phyloP scores from a whole-genome alignment of 2,329 filamentous ascomycete genomes.

The Bertia moriformis region DNA sequence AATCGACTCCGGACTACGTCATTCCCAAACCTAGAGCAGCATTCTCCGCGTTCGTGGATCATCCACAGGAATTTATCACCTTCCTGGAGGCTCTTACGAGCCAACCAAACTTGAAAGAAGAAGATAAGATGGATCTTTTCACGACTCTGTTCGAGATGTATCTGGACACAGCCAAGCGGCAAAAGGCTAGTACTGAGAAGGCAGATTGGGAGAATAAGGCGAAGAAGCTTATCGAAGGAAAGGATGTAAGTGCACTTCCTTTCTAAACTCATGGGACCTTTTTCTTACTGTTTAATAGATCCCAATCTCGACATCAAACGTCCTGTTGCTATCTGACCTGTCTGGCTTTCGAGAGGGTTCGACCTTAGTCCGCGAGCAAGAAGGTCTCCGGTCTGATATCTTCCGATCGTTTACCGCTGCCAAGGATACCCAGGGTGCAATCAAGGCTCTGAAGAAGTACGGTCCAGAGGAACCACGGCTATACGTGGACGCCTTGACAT shows the following conservation, averaged over 20 bases:
- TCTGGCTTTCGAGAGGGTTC: constrained; percentile 83
- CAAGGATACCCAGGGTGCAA: constrained; percentile 78
- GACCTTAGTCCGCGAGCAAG: constrained; percentile 82
- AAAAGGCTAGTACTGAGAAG: constrained; percentile 50
- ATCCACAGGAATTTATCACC: constrained; percentile 76
- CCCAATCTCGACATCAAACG: constrained; percentile 86
- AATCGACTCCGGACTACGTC: constrained; percentile 39
- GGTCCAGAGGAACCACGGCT: constrained; percentile 80
- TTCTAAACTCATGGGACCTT: neutral
- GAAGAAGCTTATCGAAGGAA: constrained; percentile 71
- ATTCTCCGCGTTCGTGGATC: constrained; percentile 93
- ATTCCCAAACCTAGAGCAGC: constrained; percentile 73
- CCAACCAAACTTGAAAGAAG: constrained; percentile 53
- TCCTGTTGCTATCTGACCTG: constrained; percentile 80
- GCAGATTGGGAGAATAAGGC: constrained; percentile 82
- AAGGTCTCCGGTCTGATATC: constrained; percentile 82
- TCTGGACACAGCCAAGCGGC: constrained; percentile 69
- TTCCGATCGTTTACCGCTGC: constrained; percentile 91
- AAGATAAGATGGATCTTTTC: constrained; percentile 73
- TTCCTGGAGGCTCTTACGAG: constrained; percentile 81
- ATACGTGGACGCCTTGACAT: constrained; percentile 81
- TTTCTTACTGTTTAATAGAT: constrained; percentile 16
- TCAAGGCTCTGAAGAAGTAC: constrained; percentile 81
- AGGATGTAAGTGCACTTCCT: constrained; percentile 25
- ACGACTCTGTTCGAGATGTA: constrained; percentile 98